Percentiles rank a stretch among this genome's conserved stretches.
phyloP scores from a whole-genome alignment of 805 yeast species.

The Saccharomycopsis sp. region DNA sequence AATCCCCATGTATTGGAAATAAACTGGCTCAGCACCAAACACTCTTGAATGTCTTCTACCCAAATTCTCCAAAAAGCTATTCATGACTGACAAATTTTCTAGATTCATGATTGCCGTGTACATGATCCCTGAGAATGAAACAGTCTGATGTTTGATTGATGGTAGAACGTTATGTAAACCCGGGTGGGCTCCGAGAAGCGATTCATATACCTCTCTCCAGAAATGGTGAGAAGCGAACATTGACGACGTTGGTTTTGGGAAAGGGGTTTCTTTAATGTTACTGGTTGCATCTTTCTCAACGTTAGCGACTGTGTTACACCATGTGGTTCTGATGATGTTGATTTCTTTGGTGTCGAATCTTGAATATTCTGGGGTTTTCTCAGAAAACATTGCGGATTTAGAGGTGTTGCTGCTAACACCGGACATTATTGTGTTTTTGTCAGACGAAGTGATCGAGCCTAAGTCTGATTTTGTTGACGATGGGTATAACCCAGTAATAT shows the following conservation, averaged over 20 bases:
- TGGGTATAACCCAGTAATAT: background rate
- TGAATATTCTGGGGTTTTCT: constrained; percentile 1
- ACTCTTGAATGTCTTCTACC: constrained; percentile 51
- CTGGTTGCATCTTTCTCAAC: constrained; percentile 2
- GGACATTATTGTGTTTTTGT: constrained; percentile 6
- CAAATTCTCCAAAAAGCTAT: constrained; percentile 42
- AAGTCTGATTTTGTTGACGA: constrained; percentile 3
- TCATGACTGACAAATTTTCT: constrained; percentile 41
- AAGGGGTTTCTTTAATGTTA: background rate
- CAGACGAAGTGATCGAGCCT: constrained; percentile 9
- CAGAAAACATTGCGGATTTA: background rate
- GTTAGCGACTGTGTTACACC: constrained; percentile 16
- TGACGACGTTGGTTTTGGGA: constrained; percentile 14
- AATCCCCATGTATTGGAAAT: constrained; percentile 53
- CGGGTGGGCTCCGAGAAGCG: constrained; percentile 40
- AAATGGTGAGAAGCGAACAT: constrained; percentile 39
- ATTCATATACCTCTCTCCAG: constrained; percentile 49
- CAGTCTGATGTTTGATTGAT: constrained; percentile 51
- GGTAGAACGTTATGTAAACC: constrained; percentile 44
- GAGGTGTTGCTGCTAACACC: constrained; percentile 4
- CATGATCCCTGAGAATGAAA: constrained; percentile 53
- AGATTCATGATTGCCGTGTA: constrained; percentile 45
- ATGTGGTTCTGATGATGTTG: constrained; percentile 15
- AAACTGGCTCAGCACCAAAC: constrained; percentile 45
- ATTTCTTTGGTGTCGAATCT: constrained; percentile 13